phyloP scores from a whole-genome alignment of 805 yeast genomes.

The Zygosaccharomyces rouxii region DNA sequence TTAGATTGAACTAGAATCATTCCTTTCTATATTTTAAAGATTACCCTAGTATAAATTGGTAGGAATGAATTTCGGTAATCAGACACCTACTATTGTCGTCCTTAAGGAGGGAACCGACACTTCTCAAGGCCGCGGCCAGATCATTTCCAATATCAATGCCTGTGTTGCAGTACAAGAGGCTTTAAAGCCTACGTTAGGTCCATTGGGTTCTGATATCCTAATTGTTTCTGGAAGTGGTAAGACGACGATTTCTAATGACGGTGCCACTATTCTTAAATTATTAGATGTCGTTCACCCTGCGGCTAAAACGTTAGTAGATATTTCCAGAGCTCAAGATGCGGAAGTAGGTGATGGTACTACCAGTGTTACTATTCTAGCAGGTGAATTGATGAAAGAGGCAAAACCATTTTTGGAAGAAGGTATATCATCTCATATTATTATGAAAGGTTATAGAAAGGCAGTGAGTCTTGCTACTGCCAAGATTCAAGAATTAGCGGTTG shows the following conservation, averaged over 20 bases:
- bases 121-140: slow-evolving; percentile 95
- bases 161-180: slow-evolving; percentile 97
- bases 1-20: neutral
- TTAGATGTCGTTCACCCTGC: slow-evolving; percentile 98
- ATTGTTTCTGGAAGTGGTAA: slow-evolving; percentile 78
- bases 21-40: neutral
- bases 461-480: slow-evolving; percentile 68
- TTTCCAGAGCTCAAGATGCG: slow-evolving; percentile 93
- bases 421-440: slow-evolving; percentile 82
- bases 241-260: slow-evolving; percentile 96
- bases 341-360: slow-evolving; percentile 99
- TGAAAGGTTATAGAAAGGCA: slow-evolving; percentile 84
- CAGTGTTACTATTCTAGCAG: slow-evolving; percentile 89
- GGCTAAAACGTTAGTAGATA: slow-evolving; percentile 90
- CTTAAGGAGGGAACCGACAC: slow-evolving; percentile 97
- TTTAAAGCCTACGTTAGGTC: slow-evolving; percentile 90
- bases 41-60: neutral
- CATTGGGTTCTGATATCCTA: slow-evolving; percentile 92
- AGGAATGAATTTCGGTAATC: slow-evolving; percentile 80
- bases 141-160: slow-evolving; percentile 91
- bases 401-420: slow-evolving; percentile 93
- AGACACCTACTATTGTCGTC: slow-evolving; percentile 97
- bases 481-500: slow-evolving; percentile 71
- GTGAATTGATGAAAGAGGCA: slow-evolving; percentile 88
- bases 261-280: slow-evolving; percentile 90